phyloP scores from a whole-genome alignment of 768 basidiomycete genomes.

The Mycena kentingensis region DNA sequence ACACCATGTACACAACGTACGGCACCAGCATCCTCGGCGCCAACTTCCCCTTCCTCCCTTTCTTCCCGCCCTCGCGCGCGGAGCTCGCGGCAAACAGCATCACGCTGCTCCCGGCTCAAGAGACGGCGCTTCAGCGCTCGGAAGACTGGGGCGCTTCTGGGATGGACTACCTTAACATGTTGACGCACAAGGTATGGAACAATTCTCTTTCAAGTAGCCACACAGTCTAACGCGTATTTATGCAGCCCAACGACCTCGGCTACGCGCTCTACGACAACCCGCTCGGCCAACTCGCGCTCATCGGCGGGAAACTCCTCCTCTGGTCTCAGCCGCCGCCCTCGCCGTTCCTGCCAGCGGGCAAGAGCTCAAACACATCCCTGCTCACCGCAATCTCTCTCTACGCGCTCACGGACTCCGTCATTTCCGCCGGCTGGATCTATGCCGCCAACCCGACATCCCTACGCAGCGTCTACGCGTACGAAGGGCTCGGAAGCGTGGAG shows the following conservation, averaged over 20 bases:
- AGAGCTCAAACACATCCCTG: constrained; percentile 11
- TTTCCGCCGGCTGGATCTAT: constrained; percentile 12
- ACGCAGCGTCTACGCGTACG: not conserved
- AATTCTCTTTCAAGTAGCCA: too few species aligned
- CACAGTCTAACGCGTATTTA: too few species aligned
- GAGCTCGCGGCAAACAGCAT: constrained; percentile 1
- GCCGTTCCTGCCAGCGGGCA: not conserved
- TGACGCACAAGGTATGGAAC: too few species aligned
- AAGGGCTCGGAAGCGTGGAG: not conserved
- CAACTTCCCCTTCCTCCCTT: constrained; percentile 6
- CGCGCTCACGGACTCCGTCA: constrained; percentile 23
- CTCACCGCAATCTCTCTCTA: constrained; percentile 25
- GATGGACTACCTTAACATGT: not conserved
- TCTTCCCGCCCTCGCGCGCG: not conserved
- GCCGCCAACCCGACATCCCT: constrained; percentile 8
- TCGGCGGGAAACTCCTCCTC: constrained; percentile 1
- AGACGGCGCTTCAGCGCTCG: not conserved
- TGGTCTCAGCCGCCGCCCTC: constrained; percentile 3
- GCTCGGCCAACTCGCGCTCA: too few species aligned
- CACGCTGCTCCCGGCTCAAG: not conserved
- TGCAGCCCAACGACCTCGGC: too few species aligned
- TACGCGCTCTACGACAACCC: too few species aligned
- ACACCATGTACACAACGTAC: constrained; percentile 4
- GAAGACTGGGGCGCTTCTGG: not conserved
- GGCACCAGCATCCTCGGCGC: not conserved